These are phyloP conservation scores for Mimosa bimucronata DNA, from an alignment of 306 rosid genomes.

Conservation along the genomic window DNA sequence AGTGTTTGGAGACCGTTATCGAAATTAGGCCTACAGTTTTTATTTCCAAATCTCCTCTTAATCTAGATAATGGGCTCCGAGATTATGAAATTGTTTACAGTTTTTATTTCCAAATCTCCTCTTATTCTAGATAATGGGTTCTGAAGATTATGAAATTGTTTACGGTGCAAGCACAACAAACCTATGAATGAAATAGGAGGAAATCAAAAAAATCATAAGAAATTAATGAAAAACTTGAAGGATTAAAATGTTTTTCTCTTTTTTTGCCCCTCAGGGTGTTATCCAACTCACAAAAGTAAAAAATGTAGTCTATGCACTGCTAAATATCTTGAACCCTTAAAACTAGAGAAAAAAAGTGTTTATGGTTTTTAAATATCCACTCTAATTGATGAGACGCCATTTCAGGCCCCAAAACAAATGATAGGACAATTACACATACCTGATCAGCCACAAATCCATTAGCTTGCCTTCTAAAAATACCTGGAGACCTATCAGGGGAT, in stretches of 20 bases:
- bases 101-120: background rate
- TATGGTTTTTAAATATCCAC: background rate
- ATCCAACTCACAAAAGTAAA: background rate
- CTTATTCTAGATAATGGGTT: background rate
- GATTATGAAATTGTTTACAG: background rate
- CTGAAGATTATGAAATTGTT: background rate
- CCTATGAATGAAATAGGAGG: background rate
- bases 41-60: background rate
- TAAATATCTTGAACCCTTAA: background rate
- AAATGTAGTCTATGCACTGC: background rate
- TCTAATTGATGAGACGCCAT: conserved; percentile 17
- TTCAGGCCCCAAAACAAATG: too few relatives aligned
- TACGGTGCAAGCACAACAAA: background rate
- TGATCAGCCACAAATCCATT: conserved; percentile 79
- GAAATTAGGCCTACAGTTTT: background rate
- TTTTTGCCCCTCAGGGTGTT: background rate
- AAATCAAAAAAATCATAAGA: background rate
- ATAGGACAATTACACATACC: conserved; percentile 40
- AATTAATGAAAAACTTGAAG: background rate
- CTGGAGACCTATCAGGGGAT: conserved; percentile 70
- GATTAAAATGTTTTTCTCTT: background rate
- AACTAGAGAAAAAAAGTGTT: background rate
- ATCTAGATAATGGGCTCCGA: background rate
- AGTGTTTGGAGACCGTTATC: background rate
- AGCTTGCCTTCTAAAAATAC: conserved; percentile 69